Percentiles rank a stretch among this genome's conserved stretches.
phyloP scores from a whole-genome alignment of 225 moss, liverwort and hornwort species.

The Takakia lepidozioides region DNA sequence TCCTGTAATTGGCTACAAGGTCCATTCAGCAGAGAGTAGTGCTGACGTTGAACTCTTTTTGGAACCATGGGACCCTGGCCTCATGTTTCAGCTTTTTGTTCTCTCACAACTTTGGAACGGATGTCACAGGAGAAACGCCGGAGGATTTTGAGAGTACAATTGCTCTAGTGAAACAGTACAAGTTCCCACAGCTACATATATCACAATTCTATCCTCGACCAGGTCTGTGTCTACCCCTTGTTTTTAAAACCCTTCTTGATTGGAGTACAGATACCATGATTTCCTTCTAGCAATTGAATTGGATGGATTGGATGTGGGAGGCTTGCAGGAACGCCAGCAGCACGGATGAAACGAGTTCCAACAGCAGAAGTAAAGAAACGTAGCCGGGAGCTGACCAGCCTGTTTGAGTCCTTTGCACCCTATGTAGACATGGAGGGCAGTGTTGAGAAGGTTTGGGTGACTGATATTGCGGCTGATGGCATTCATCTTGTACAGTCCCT shows the following conservation, averaged over 20 bases:
- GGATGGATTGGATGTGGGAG: too few species aligned
- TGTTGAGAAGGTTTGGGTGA: constrained; percentile 74
- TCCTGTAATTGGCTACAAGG: too few species aligned
- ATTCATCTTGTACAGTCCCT: constrained; percentile 76
- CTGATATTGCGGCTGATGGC: constrained; percentile 77
- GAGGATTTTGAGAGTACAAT: constrained; percentile 80
- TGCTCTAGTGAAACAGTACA: constrained; percentile 63
- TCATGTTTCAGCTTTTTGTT: too few species aligned
- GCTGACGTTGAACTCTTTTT: too few species aligned
- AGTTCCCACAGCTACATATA: constrained; percentile 85
- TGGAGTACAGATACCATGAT: too few species aligned
- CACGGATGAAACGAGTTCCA: constrained; percentile 88
- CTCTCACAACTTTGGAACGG: too few species aligned
- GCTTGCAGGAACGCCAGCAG: constrained; percentile 78
- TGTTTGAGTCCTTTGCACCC: constrained; percentile 78
- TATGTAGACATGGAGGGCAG: constrained; percentile 68
- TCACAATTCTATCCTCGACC: constrained; percentile 97
- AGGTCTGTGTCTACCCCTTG: constrained; percentile 54
- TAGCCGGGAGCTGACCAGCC: constrained; percentile 67
- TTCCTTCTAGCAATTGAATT: too few species aligned
- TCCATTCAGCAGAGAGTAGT: too few species aligned
- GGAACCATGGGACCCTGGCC: too few species aligned
- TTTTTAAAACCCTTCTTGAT: too few species aligned
- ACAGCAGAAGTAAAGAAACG: constrained; percentile 85
- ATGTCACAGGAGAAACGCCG: constrained; percentile 51